Base-by-base conservation (phyloP, 371 early-diverging fungal genomes). In the Saksenaea vasiformis region DNA sequence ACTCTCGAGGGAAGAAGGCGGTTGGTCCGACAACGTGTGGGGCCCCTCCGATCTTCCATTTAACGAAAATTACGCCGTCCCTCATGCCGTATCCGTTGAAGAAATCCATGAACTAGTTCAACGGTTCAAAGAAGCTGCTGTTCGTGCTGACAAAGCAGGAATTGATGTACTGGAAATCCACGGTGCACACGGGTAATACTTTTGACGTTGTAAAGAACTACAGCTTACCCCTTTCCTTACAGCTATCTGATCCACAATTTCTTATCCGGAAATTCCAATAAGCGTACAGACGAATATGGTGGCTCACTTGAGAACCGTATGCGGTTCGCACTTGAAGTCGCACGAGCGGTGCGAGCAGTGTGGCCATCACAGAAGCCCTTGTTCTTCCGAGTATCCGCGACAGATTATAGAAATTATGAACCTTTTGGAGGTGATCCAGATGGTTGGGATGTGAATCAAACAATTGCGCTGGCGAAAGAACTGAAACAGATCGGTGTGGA, bases 131-230 rank as follows among this genome's bases (percentile, higher is more conserved):
- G 82, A 85, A 5, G 90, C 93, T 35, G 92, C 94, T 11, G 60
- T 72, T 37, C 84, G 93, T 22, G 90, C 92, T 11, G 79, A 85
- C 14, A 73, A 87, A 62, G 93, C 91, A 7, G 96, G 93, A 0
- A 90, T 95, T 71, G 94, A 97, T 54, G 88, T 87, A 0, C 67
- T 96, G 22, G 95, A 97, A 74, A 79, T 97, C 44, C 97, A 97
- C 65, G 86, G 84, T 51, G 93, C 93, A 0, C 78, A 77, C 62
- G 75, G 78, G 72, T 76, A 72, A 70, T 31, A 31, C 7, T 31
- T 2, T 7, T 31, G 31, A 66, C 72, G 54, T 70, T 70, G 58
- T 24, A 53, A 66, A 44, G n/a, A 60, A 39, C 39, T 55, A 51
- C 38, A 39, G 15, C 51, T 34, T 22, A 44, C 7, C 15, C 26